Evolutionary conservation across 1,139 yeast genomes (phyloP), one percentile per base, ranked within the genome.

Genomic region (Taphrina flavorubra): DNA sequence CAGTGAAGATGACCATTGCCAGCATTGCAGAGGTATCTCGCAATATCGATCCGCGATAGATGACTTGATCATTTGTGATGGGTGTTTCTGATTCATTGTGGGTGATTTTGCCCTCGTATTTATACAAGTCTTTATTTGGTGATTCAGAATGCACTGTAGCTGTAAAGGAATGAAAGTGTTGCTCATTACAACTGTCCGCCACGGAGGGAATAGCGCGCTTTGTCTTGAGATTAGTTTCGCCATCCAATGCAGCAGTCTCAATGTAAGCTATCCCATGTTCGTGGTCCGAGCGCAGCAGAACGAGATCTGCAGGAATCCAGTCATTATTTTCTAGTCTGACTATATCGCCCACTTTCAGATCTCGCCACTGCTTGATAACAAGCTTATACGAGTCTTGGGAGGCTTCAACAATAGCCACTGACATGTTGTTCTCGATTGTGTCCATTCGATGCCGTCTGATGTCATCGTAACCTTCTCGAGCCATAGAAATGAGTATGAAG

Each of bases 191-290:
- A 16, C 76, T 71, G 46, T 83, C 82, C 16, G 87, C 82, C 6
- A 90, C 72, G 70, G 87, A 90, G 0, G 84, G 81, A 71, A 88
- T 88, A 0, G 97, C 90, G 34, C 80, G 80, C 74, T 86, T 87
- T 6, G 90, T 83, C 77, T 94, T 94, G 71, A 94, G 81, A 75
- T 92, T 92, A 0, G 98, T 94, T 78, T 94, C 99, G 64, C 99
- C 99, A 78, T 94, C 99, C 61, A 94, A 81, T 0, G 97, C 99
- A 94, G 94, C 92, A 0, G 99, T 94, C 78, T 94, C 99, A 34
- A 92, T 87, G 74, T 86, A 90, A 0, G 96, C 88, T 73, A 88
- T 90, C 69, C 88, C 89, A 70, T 86, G 85, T 47, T 85, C 85
- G 13, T 86, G 86, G 63, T 85, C 85, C 1, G 94, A 85, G 1